Percentiles rank a stretch among this genome's conserved stretches.
Conservation (phyloP, 2,329 filamentous ascomycete genomes). For the Colletotrichum tamarilloi region DNA sequence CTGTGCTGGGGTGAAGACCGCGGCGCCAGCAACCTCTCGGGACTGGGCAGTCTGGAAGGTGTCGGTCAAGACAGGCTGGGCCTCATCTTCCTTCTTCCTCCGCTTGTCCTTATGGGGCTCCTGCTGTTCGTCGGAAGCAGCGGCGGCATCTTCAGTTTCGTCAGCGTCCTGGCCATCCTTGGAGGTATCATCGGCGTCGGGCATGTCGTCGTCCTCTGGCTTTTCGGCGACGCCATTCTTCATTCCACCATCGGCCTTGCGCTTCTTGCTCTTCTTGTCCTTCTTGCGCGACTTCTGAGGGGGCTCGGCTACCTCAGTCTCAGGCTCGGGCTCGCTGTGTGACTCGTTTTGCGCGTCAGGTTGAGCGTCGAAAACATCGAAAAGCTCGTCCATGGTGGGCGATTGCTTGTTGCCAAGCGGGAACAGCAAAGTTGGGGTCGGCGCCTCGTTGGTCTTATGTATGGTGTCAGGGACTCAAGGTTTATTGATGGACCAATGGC, state of each 20-base stretch:
- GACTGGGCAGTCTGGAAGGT: conserved; percentile 95
- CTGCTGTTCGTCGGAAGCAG: conserved; percentile 46
- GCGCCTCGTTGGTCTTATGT: background rate
- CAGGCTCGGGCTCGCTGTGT: conserved; percentile 58
- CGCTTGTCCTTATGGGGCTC: conserved; percentile 63
- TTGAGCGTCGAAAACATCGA: conserved; percentile 82
- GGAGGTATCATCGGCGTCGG: conserved; percentile 55
- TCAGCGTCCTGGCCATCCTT: conserved; percentile 47
- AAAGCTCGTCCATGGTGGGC: conserved; percentile 77
- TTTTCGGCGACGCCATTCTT: conserved; percentile 59
- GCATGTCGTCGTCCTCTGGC: conserved; percentile 53
- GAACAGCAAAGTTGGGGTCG: background rate
- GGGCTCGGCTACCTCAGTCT: conserved; percentile 51
- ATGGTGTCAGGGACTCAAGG: background rate
- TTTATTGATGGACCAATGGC: background rate
- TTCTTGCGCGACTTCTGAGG: conserved; percentile 57
- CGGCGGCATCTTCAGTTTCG: conserved; percentile 43
- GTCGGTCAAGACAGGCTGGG: conserved; percentile 87
- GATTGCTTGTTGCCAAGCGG: background rate
- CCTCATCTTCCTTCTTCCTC: conserved; percentile 69
- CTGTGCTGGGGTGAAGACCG: conserved; percentile 70
- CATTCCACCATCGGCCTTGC: conserved; percentile 83
- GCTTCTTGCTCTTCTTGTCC: conserved; percentile 81
- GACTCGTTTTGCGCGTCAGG: conserved; percentile 55
- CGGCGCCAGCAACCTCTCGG: conserved; percentile 85